A percentile compares a stretch with the other conserved stretches of the same genome.
phyloP scores from a whole-genome alignment of 352 stramenopile genomes.

The Pythium vanterpoolii region DNA sequence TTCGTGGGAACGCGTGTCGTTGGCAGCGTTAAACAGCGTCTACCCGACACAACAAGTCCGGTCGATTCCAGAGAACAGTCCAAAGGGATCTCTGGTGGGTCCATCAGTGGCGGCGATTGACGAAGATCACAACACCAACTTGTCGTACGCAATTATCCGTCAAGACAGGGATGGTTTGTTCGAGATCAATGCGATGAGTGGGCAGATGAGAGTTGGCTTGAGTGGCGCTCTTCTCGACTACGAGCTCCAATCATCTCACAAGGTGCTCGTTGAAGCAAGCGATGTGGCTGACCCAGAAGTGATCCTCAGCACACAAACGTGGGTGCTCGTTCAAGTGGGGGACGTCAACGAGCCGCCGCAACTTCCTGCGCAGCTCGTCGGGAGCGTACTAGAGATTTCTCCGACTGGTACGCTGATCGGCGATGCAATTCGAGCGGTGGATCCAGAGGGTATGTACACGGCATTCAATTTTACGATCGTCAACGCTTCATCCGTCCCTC shows the following conservation, averaged over 20 bases:
- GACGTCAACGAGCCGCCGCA: slow-evolving; percentile 28
- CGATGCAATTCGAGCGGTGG: slow-evolving; percentile 9
- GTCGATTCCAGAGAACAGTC: slow-evolving; percentile 16
- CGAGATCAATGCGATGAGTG: slow-evolving; percentile 16
- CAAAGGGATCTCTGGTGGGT: slow-evolving; percentile 3
- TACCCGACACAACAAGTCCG: slow-evolving; percentile 8
- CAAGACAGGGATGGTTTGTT: slow-evolving; percentile 19
- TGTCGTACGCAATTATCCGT: slow-evolving; percentile 14
- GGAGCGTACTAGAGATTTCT: slow-evolving; percentile 17
- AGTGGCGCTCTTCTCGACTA: slow-evolving; percentile 20
- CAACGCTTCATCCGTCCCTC: neutral
- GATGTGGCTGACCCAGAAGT: neutral
- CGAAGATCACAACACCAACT: slow-evolving; percentile 1
- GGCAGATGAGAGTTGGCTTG: slow-evolving; percentile 17
- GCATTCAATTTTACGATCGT: slow-evolving; percentile 16
- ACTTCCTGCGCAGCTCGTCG: neutral
- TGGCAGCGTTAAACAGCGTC: neutral
- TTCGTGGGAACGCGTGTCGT: slow-evolving; percentile 15
- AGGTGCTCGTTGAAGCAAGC: slow-evolving; percentile 12
- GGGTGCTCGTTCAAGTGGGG: slow-evolving; percentile 16
- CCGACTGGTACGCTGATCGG: slow-evolving; percentile 9
- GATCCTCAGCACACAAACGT: slow-evolving; percentile 4
- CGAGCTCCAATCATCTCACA: slow-evolving; percentile 13
- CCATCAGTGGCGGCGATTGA: slow-evolving; percentile 10
- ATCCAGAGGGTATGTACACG: slow-evolving; percentile 24